phyloP scores from a whole-genome alignment of 768 basidiomycete species.

The Amanita exitialis region DNA sequence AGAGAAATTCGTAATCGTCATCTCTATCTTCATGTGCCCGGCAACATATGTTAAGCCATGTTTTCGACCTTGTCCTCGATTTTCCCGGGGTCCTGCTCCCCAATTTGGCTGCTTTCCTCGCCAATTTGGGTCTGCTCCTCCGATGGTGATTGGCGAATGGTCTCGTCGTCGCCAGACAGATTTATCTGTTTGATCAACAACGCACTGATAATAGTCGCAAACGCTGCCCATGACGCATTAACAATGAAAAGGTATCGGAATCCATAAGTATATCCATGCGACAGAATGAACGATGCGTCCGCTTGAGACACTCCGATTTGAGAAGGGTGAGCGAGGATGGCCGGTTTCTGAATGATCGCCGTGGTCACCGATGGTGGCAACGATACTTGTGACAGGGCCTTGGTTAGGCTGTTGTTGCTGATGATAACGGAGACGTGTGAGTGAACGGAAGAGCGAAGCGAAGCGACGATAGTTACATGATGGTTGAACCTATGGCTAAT shows the following conservation, averaged over 20 bases:
- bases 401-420: too few relatives aligned
- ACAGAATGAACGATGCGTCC: neutral
- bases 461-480: neutral
- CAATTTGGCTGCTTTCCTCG: neutral
- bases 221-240: neutral
- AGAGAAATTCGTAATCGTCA: too few relatives aligned
- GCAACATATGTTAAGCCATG: neutral
- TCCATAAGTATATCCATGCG: neutral
- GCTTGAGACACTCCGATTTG: neutral
- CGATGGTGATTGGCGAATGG: slow-evolving; percentile 11
- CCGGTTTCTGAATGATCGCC: neutral
- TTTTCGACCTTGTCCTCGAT: neutral
- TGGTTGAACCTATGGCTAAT: neutral
- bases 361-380: too few relatives aligned
- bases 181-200: neutral
- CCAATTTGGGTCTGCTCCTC: neutral
- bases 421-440: too few relatives aligned
- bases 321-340: neutral
- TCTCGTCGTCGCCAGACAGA: neutral
- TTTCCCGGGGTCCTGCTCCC: neutral
- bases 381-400: too few relatives aligned
- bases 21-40: too few relatives aligned
- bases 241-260: neutral
- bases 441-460: too few relatives aligned
- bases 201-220: neutral